Base-by-base conservation (phyloP, 1,284 basidiomycete species). In the Exobasidium cylindrosporum region DNA sequence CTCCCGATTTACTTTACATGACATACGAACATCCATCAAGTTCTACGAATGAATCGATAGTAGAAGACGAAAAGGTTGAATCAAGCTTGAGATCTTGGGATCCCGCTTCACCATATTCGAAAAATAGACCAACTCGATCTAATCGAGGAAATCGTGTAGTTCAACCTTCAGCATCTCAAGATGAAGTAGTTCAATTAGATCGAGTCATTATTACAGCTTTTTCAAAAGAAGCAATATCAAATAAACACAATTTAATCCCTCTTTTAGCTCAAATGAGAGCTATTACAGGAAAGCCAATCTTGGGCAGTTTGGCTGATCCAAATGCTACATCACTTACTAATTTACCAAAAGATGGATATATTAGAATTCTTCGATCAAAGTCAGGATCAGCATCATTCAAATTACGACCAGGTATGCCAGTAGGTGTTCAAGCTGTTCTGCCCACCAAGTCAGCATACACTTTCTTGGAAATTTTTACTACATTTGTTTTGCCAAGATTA, bases 1-100 rank as follows among this genome's bases (percentile, higher is more conserved):
- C 87, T 24, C 88, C 92, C 73, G 87, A 97, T 82, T 83, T 96
- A 70, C 87, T 98, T 84, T 98, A 98, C 85, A 90, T 97, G 86
- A 90, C 90, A 55, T 97, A 96, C 83, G 84, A 87, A 63, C 67
- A 69, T 0, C 5, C 30, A 13, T 26, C 52, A 5, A 57, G 50
- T 21, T 29, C 60, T 14, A 29, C 44, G 0, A 64, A 67, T 11
- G 35, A 40, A 40, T 7, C 7, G 7, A 17, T 17, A 40, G 35
- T 10, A 17, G 26, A 13, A 1, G 14, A 13, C 10, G 24, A 24
- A 10, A 26, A 44, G 13, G 44, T 35, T 24, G 11, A 28, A 11
- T 23, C 13, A 29, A 4, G 28, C 28, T 55, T 87, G 50, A 86
- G 88, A 57, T 85, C 83, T 13, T 92, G 87, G 84, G 88, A 92